Percentiles rank a stretch among this genome's conserved stretches.
Conservation (phyloP, 2,329 filamentous ascomycete genomes). For the Fusarium falciforme region DNA sequence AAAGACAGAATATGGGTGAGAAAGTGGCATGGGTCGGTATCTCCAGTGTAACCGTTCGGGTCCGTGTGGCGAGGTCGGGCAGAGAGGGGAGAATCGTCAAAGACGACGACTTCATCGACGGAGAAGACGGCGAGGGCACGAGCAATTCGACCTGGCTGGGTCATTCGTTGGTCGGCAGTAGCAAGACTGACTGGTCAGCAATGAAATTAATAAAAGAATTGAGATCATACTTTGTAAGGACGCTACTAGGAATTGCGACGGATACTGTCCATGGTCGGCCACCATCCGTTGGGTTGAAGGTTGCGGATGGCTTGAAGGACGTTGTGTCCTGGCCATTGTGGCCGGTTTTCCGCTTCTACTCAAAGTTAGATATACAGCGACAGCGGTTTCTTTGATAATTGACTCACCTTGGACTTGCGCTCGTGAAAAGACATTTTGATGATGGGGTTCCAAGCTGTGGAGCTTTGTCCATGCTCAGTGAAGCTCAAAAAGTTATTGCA, state of each 20-base stretch:
- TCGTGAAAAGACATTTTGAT: conserved; percentile 49
- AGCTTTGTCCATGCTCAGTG: conserved; percentile 9
- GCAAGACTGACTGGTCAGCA: conserved; percentile 63
- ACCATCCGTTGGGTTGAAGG: conserved; percentile 72
- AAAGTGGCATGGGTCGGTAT: conserved; percentile 82
- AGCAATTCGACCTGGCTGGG: conserved; percentile 79
- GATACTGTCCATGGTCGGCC: conserved; percentile 80
- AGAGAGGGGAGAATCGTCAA: conserved; percentile 72
- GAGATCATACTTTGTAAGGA: conserved; percentile 74
- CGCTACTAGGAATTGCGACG: conserved; percentile 81
- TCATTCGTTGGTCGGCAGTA: conserved; percentile 80
- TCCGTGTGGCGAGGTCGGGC: conserved; percentile 61
- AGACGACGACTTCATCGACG: conserved; percentile 86
- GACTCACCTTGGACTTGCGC: conserved; percentile 47
- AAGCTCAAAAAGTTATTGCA: conserved; percentile 36
- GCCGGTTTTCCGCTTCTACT: conserved; percentile 63
- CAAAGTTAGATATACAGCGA: background rate
- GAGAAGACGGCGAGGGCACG: conserved; percentile 85
- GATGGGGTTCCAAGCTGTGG: background rate
- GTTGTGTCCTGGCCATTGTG: conserved; percentile 56
- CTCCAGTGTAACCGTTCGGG: conserved; percentile 71
- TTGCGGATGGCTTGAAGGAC: conserved; percentile 72
- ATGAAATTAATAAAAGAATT: no score
- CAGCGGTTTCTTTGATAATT: background rate
- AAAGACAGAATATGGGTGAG: conserved; percentile 82